A percentile compares a stretch with the other conserved stretches of the same genome.
phyloP scores from a whole-genome alignment of 23 red algal genomes.

The Chondrus crispus region DNA sequence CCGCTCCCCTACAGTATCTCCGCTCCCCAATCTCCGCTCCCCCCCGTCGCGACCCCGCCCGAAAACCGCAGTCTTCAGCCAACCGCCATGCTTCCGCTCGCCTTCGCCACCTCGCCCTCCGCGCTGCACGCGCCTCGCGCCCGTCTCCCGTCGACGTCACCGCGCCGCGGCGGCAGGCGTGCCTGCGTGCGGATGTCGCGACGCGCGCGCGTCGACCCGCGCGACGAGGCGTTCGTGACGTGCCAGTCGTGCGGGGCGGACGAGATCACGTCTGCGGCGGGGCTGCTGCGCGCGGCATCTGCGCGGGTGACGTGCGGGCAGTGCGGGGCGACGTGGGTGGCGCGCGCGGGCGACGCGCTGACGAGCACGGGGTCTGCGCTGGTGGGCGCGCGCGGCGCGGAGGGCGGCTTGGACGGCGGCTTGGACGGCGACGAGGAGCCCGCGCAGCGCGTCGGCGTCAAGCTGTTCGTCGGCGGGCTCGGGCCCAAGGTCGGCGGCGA shows the following conservation, averaged over 20 bases:
- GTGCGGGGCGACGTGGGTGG: not conserved
- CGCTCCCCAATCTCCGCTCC: too few species aligned
- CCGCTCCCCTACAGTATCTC: too few species aligned
- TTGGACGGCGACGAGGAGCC: not conserved
- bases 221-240: constrained; percentile 31
- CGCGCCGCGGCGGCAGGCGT: too few species aligned
- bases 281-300: not conserved
- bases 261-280: not conserved
- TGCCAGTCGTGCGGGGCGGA: constrained; percentile 16
- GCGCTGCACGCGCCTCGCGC: too few species aligned
- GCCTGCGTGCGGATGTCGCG: too few species aligned
- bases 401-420: not conserved
- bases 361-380: not conserved
- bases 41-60: too few species aligned
- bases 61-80: too few species aligned
- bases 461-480: constrained; percentile 21
- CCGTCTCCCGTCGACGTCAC: too few species aligned
- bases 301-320: not conserved
- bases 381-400: not conserved
- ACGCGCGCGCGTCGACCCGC: too few species aligned
- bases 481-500: constrained; percentile 4
- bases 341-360: not conserved
- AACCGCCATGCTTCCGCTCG: too few species aligned
- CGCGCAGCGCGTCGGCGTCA: not conserved
- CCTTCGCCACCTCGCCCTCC: too few species aligned